phyloP scores from a whole-genome alignment of 2,329 filamentous ascomycete species.

The Iodosphaeria phyllophila region DNA sequence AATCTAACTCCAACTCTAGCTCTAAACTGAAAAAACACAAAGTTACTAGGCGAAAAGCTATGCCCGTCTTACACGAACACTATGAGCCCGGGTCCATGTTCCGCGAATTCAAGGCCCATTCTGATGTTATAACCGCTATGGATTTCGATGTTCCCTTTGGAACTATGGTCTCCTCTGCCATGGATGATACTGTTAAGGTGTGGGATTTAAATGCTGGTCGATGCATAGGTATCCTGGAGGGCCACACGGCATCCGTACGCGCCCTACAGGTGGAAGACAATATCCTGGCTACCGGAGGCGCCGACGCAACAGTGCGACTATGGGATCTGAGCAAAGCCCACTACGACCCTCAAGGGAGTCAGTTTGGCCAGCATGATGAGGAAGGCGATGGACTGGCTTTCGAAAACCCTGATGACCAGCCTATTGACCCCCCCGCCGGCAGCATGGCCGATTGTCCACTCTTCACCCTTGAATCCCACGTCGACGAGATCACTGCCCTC shows the following conservation, averaged over 20 bases:
- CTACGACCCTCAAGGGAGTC: slow-evolving; percentile 53
- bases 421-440: slow-evolving; percentile 52
- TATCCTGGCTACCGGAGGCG: slow-evolving; percentile 81
- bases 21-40: slow-evolving; percentile 31
- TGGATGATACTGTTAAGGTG: slow-evolving; percentile 86
- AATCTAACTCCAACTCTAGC: slow-evolving; percentile 26
- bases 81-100: slow-evolving; percentile 80
- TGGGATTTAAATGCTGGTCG: slow-evolving; percentile 92
- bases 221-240: slow-evolving; percentile 81
- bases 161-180: slow-evolving; percentile 75
- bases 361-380: slow-evolving; percentile 36
- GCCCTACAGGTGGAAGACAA: slow-evolving; percentile 91
- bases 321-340: slow-evolving; percentile 89
- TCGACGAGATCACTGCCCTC: slow-evolving; percentile 85
- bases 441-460: slow-evolving; percentile 80
- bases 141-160: slow-evolving; percentile 98
- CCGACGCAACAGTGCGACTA: slow-evolving; percentile 82
- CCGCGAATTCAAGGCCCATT: slow-evolving; percentile 74
- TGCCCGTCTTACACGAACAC: slow-evolving; percentile 91
- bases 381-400: slow-evolving; percentile 54
- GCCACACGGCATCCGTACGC: slow-evolving; percentile 84
- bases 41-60: slow-evolving; percentile 56
- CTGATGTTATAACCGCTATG: slow-evolving; percentile 70
- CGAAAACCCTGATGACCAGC: slow-evolving; percentile 48
- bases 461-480: slow-evolving; percentile 76